phyloP scores from a whole-genome alignment of 2,329 filamentous ascomycete species.

The Herpomyces periplanetae region DNA sequence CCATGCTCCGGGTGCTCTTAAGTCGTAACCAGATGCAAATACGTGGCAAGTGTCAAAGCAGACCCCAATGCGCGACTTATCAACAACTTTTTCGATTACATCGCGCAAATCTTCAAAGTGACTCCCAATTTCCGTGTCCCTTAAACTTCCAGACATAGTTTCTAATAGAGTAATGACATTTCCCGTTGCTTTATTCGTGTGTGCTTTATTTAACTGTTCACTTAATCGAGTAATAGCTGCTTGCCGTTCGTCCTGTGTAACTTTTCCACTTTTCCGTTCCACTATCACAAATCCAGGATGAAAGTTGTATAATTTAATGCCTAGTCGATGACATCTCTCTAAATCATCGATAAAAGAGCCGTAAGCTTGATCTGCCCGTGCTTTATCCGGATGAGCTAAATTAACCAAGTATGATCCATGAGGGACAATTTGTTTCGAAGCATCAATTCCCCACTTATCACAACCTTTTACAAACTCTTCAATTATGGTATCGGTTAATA shows the following conservation, averaged over 20 bases:
- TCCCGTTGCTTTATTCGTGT: slow-evolving; percentile 21
- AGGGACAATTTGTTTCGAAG: slow-evolving; percentile 27
- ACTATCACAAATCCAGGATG: no score
- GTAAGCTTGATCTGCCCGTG: slow-evolving; percentile 54
- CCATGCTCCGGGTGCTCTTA: slow-evolving; percentile 35
- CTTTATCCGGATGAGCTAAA: slow-evolving; percentile 40
- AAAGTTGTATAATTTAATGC: slow-evolving; percentile 85
- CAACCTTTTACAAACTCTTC: no score
- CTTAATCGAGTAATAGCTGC: slow-evolving; percentile 44
- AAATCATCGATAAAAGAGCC: slow-evolving; percentile 56
- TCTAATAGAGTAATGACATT: slow-evolving; percentile 52
- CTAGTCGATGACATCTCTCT: slow-evolving; percentile 39
- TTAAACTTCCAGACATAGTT: slow-evolving; percentile 44
- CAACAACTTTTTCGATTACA: slow-evolving; percentile 36
- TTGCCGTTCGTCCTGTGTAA: slow-evolving; percentile 18
- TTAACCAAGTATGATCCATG: slow-evolving; percentile 94
- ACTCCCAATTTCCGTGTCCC: slow-evolving; percentile 46
- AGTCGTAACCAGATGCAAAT: slow-evolving; percentile 71
- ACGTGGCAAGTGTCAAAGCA: slow-evolving; percentile 91
- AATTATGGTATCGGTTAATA: neutral
- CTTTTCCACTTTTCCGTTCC: slow-evolving; percentile 41
- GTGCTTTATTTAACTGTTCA: slow-evolving; percentile 36
- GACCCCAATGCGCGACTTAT: slow-evolving; percentile 54
- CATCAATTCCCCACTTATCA: no score
- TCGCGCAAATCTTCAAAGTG: slow-evolving; percentile 52